Evolutionary conservation across 192 early-diverging fungal species (phyloP).

Genomic region (Coemansia sp.): DNA sequence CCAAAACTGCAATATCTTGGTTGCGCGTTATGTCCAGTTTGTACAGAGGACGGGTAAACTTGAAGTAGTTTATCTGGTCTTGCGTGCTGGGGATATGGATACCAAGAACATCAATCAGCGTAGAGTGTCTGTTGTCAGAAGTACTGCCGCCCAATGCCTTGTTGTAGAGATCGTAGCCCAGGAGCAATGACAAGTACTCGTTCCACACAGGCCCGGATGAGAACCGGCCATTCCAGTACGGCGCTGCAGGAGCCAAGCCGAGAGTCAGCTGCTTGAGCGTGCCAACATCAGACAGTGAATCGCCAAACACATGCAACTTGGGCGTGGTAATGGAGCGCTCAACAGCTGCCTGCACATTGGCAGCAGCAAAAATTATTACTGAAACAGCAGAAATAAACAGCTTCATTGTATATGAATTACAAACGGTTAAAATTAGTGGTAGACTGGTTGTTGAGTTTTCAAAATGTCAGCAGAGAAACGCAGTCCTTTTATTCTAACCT

Average conservation of each 20-base stretch:
- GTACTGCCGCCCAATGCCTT: slow-evolving; percentile 39
- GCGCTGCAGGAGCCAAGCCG: slow-evolving; percentile 17
- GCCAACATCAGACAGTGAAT: slow-evolving; percentile 38
- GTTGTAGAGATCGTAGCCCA: slow-evolving; percentile 28
- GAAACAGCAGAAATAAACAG: slow-evolving; percentile 12
- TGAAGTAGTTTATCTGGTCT: slow-evolving; percentile 42
- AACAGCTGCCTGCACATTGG: slow-evolving; percentile 11
- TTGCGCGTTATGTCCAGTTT: slow-evolving; percentile 7
- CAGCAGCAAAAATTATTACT: neutral
- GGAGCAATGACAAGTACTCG: slow-evolving; percentile 26
- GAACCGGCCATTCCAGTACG: slow-evolving; percentile 43
- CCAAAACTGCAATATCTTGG: slow-evolving; percentile 26
- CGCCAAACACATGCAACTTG: slow-evolving; percentile 30
- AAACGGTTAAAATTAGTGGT: neutral
- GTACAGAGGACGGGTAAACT: slow-evolving; percentile 23
- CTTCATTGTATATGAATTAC: slow-evolving; percentile 5
- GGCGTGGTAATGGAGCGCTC: slow-evolving; percentile 8
- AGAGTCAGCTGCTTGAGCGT: slow-evolving; percentile 32
- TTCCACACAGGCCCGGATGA: slow-evolving; percentile 41
- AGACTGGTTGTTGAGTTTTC: neutral
- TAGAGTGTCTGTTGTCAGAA: slow-evolving; percentile 17
- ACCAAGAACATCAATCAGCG: slow-evolving; percentile 15
- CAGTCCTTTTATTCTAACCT: neutral
- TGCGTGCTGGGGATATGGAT: slow-evolving; percentile 33
- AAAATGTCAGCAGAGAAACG: no score